phyloP scores from a whole-genome alignment of 1,139 yeast species.

The Taphrina confusa region DNA sequence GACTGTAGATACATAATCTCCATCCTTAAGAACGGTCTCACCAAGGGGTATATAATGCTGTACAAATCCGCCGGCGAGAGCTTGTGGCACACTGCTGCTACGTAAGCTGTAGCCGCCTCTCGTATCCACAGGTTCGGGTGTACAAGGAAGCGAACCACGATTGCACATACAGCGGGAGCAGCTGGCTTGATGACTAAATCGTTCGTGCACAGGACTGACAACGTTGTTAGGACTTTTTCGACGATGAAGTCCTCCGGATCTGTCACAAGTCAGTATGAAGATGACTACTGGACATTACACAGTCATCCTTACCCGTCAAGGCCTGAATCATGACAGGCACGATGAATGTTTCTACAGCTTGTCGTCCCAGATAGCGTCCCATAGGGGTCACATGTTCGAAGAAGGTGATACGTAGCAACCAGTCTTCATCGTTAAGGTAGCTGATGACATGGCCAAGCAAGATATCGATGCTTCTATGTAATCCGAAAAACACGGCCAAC shows the following conservation, averaged over 20 bases:
- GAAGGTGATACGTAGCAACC: conserved; percentile 67
- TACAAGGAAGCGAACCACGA: conserved; percentile 57
- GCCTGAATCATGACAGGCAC: conserved; percentile 82
- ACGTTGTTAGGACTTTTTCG: conserved; percentile 68
- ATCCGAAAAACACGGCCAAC: conserved; percentile 78
- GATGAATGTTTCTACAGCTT: conserved; percentile 82
- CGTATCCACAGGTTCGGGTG: conserved; percentile 91
- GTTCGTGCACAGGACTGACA: conserved; percentile 58
- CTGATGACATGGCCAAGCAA: conserved; percentile 88
- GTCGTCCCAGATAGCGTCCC: conserved; percentile 76
- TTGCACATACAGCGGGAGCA: conserved; percentile 56
- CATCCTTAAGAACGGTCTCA: conserved; percentile 73
- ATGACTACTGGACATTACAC: neutral
- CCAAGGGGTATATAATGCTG: conserved; percentile 78
- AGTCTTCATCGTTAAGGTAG: conserved; percentile 76
- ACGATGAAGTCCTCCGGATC: conserved; percentile 80
- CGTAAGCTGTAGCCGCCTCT: conserved; percentile 60
- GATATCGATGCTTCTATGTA: conserved; percentile 82
- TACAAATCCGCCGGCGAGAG: conserved; percentile 74
- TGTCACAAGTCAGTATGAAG: neutral
- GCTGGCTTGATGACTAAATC: conserved; percentile 56
- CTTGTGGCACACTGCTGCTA: conserved; percentile 63
- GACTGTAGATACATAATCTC: conserved; percentile 63
- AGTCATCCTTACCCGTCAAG: conserved; percentile 54
- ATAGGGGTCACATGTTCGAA: conserved; percentile 74